Conservation (phyloP, 257 asterid genomes). For the Prunella vulgaris region DNA sequence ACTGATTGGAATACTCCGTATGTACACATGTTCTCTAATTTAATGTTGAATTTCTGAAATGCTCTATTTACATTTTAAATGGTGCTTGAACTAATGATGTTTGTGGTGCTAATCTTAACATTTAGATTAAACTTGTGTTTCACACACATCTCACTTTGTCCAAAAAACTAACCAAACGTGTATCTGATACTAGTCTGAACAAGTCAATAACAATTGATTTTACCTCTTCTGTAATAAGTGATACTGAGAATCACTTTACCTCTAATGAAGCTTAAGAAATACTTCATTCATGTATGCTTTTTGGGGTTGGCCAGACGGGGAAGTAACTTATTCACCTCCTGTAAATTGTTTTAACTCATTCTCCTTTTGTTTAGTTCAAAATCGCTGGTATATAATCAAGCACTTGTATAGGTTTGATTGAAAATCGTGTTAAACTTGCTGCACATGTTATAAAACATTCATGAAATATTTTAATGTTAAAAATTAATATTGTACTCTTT, state of each 20-base stretch:
- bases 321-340: background rate
- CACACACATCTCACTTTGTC: background rate
- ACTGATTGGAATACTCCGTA: conserved; percentile 97
- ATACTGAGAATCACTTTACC: background rate
- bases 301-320: background rate
- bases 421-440: background rate
- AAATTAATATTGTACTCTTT: background rate
- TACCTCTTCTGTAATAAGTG: background rate
- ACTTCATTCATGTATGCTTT: background rate
- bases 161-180: background rate
- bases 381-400: background rate
- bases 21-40: conserved; percentile 29
- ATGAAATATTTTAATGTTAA: background rate
- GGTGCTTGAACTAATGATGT: background rate
- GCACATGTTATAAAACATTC: background rate
- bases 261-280: background rate
- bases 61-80: background rate
- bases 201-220: background rate
- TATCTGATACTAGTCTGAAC: background rate
- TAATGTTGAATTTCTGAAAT: conserved; percentile 3
- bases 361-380: background rate
- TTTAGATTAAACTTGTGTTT: background rate
- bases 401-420: background rate
- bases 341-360: background rate
- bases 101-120: background rate